A percentile compares a stretch with the other conserved stretches of the same genome.
Evolutionary conservation across 495 filamentous ascomycete genomes (phyloP).

Genomic region (Podospora anserina): DNA sequence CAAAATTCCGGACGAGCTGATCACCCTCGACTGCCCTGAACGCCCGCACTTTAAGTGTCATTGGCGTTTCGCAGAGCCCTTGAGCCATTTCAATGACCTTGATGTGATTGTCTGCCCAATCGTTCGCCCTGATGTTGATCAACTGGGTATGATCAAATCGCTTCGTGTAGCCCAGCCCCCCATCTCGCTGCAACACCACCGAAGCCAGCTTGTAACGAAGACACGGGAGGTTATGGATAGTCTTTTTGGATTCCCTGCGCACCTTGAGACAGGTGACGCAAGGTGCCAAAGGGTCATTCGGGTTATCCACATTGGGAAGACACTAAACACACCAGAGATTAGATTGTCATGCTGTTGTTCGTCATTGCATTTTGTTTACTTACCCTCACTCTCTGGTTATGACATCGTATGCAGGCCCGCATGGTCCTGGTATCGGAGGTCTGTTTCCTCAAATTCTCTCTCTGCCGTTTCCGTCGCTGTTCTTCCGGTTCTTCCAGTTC

Average conservation of each 20-base stretch:
- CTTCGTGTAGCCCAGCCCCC: conserved; percentile 38
- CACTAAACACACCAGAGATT: conserved; percentile 12
- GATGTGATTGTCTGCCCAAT: conserved; percentile 23
- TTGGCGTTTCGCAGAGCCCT: conserved; percentile 21
- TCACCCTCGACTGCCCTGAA: not conserved
- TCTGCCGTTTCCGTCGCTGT: not conserved
- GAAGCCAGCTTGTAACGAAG: conserved; percentile 40
- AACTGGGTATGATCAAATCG: conserved; percentile 39
- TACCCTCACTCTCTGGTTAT: conserved; percentile 44
- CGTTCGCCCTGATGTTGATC: conserved; percentile 35
- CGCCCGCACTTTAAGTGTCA: not conserved
- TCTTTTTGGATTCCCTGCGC: conserved; percentile 41
- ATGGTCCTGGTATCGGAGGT: conserved; percentile 3
- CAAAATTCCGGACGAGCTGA: not conserved
- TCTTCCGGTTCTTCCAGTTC: too few species aligned
- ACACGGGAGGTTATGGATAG: conserved; percentile 43
- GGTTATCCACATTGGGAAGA: conserved; percentile 27
- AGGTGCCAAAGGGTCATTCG: conserved; percentile 27
- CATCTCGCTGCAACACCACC: conserved; percentile 36
- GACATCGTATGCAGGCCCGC: conserved; percentile 46
- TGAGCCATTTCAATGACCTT: conserved; percentile 34
- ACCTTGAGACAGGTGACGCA: conserved; percentile 39
- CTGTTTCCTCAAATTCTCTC: conserved; percentile 16
- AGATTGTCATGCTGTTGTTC: not conserved
- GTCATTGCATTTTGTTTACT: conserved; percentile 9